These are phyloP conservation scores for Botryosphaeria dothidea DNA, from an alignment of 2,329 filamentous ascomycete species.

Conservation along the genomic window DNA sequence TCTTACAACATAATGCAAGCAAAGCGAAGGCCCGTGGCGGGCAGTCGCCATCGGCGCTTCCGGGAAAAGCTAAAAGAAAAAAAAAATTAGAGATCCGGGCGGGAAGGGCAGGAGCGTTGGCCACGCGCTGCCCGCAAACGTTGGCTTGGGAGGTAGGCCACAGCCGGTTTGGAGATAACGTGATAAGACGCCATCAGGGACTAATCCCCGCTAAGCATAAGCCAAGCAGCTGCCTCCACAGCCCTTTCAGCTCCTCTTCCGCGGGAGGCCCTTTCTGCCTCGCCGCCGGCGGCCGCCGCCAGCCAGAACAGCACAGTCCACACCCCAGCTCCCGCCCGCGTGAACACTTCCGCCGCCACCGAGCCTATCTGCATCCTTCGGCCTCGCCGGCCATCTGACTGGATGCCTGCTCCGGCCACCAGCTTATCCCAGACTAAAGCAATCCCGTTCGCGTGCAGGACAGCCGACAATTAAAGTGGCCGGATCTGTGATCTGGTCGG, in stretches of 20 bases:
- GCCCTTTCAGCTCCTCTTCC: not conserved
- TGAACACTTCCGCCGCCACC: not conserved
- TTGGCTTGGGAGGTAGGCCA: not conserved
- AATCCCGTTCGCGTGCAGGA: not conserved
- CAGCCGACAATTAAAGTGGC: not conserved
- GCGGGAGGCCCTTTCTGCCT: not conserved
- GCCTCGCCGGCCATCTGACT: not conserved
- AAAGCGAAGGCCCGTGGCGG: not conserved
- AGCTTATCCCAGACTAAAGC: not conserved
- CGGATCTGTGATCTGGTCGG: not conserved
- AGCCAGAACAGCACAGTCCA: not conserved
- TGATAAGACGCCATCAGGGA: conserved; percentile 10
- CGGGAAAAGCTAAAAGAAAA: not conserved
- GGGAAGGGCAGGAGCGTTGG: not conserved
- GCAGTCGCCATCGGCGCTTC: conserved; percentile 5
- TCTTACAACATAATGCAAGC: not conserved
- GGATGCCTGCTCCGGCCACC: not conserved
- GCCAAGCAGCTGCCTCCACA: conserved; percentile 10
- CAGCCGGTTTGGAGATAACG: conserved; percentile 3
- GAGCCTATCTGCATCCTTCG: not conserved
- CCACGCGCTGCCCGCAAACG: conserved; percentile 10
- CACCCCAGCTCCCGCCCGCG: not conserved
- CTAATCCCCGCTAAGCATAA: conserved; percentile 7
- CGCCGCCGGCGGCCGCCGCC: not conserved
- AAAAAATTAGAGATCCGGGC: not conserved